phyloP scores from a whole-genome alignment of 2,329 filamentous ascomycete species.

The Beauveria asiatica region DNA sequence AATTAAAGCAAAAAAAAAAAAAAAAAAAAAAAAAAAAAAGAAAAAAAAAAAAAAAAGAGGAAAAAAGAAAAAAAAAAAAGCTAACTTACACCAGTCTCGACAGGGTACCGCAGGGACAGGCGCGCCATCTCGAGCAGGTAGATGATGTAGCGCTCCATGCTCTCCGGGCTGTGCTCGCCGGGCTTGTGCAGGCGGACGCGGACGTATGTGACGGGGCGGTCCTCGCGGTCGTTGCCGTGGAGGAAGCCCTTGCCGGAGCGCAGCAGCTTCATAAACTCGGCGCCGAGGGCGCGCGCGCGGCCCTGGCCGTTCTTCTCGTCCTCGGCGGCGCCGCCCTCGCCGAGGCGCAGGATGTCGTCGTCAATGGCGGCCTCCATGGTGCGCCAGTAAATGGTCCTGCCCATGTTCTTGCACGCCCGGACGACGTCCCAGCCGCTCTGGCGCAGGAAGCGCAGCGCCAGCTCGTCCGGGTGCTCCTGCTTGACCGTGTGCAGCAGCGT shows the following conservation, averaged over 20 bases:
- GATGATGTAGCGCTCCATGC: conserved; percentile 74
- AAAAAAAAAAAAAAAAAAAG: too few relatives aligned
- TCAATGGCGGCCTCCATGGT: conserved; percentile 71
- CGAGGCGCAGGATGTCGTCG: conserved; percentile 66
- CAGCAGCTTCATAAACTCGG: conserved; percentile 73
- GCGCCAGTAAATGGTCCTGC: conserved; percentile 85
- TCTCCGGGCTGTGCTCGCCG: conserved; percentile 67
- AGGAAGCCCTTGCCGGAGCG: conserved; percentile 80
- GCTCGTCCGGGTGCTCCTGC: conserved; percentile 77
- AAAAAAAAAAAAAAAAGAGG: too few relatives aligned
- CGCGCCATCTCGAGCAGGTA: conserved; percentile 85
- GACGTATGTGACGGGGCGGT: conserved; percentile 73
- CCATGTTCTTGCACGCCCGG: conserved; percentile 78
- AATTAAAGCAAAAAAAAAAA: too few relatives aligned
- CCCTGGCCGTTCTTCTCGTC: conserved; percentile 46
- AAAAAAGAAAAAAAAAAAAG: too few relatives aligned
- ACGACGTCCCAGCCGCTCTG: conserved; percentile 86
- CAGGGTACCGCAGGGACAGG: conserved; percentile 61
- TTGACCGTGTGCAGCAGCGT: conserved; percentile 87
- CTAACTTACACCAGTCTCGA: conserved; percentile 78
- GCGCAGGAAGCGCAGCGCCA: conserved; percentile 67
- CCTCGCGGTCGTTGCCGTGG: conserved; percentile 70
- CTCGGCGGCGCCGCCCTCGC: conserved; percentile 56
- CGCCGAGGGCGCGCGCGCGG: conserved; percentile 51
- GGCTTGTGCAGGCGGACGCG: conserved; percentile 66